Base-by-base conservation (phyloP, 768 basidiomycete species). In the Baorangia bicolor region DNA sequence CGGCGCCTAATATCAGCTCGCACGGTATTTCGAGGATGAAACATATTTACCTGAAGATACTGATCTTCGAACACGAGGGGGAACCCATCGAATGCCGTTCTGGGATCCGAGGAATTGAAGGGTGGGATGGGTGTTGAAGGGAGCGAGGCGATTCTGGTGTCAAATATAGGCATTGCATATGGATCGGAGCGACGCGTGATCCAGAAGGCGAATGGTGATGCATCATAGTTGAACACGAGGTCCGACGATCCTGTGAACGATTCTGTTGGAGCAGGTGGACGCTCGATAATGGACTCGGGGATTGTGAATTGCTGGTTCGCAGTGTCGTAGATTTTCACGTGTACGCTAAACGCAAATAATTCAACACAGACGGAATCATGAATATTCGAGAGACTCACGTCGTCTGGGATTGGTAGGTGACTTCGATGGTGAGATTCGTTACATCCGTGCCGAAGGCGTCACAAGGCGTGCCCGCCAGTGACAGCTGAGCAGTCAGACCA, bases 11-110 rank as follows among this genome's bases (percentile, higher is more conserved):
- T n/a, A 33, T 46, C 12, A 46, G 18, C 37, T 5, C 35, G 12
- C 16, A 34, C 27, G 8, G 21, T 28, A 38, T 33, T 20, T n/a
- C n/a, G 30, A 44, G 27, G 1, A 21, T 10, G 10, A 30, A 23
- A 28, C 18, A 1, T 12, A 30, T 56, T 46, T 53, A 83, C 82
- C 78, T 91, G 88, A 21, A 92, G 77, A 65, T 90, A 92, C 63
- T 87, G 86, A 58, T 92, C 83, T 61, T 92, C 89, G 63, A 92
- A 92, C 13, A 92, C 81, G 12, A 92, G 74, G 0, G 84, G 81
- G 54, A 89, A 88, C 0, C 79, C 84, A 52, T 84, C 77, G 18
- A 91, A 74, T 3, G 80, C 78, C 0, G 84, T 85, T 5, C 75
- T 78, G 45, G 77, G 76, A 57, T 85, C 83, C 9, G 66, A 70